These are phyloP conservation scores for Triticum dicoccoides DNA, from an alignment of 176 grass and related monocot genomes.

Conservation along the genomic window DNA sequence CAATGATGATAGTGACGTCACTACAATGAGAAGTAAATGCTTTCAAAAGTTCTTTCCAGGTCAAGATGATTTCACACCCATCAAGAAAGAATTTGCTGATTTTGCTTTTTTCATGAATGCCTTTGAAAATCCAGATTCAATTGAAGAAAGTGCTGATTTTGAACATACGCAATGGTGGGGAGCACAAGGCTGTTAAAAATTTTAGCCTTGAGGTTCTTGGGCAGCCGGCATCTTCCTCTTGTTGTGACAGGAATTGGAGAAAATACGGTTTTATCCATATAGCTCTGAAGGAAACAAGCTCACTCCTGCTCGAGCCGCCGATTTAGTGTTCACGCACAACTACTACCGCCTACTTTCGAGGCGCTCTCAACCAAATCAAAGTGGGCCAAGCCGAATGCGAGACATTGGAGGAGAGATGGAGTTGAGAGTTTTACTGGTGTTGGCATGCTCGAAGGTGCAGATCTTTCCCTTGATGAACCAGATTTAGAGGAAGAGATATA, in stretches of 20 bases:
- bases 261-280: neutral
- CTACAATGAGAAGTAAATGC: neutral
- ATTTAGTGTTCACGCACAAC: neutral
- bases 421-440: neutral
- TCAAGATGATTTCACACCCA: neutral
- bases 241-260: neutral
- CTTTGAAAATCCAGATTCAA: neutral
- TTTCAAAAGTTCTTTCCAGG: neutral
- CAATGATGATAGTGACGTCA: neutral
- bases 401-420: neutral
- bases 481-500: neutral
- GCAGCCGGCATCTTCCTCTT: neutral
- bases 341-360: neutral
- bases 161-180: neutral
- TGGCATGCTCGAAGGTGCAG: neutral
- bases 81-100: constrained; percentile 13
- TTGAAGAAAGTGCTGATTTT: neutral
- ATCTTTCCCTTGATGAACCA: neutral
- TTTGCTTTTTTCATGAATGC: neutral
- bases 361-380: neutral
- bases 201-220: neutral
- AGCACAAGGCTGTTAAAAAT: neutral
- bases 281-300: neutral
- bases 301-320: neutral
- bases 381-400: neutral